Base-by-base conservation (phyloP, 2,329 filamentous ascomycete species). In the Coniochaeta ligniaria region DNA sequence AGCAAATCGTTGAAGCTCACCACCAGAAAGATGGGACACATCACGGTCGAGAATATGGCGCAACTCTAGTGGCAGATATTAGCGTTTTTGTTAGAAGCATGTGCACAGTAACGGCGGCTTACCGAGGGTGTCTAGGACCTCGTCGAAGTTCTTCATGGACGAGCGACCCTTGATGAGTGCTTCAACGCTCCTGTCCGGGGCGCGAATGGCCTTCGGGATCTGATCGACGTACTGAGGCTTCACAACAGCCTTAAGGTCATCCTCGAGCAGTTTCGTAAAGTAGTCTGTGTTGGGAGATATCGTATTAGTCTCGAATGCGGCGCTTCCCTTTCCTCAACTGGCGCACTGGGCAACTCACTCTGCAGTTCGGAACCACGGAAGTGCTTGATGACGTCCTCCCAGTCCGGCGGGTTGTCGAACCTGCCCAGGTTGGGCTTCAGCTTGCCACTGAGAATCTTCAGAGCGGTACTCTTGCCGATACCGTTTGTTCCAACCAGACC, bases 191-290 rank as follows among this genome's bases (percentile, higher is more conserved):
- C 92, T 92, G 68, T 93, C 83, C 50, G 90, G 79, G 22, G 89
- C 88, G 72, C 89, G 92, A 71, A 99, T 90, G 47, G 95, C 94
- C 75, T 89, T 92, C 63, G 95, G 95, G 66, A 99, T 94, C 79
- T 98, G 95, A 71, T 99, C 95, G 70, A 99, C 95, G 81, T 99
- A 97, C 80, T 99, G 96, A 61, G 95, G 95, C 84, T 99, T 99
- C 69, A 98, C 93, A 61, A 99, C 91, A 63, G 96, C 94, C 83
- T 97, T 97, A 67, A 99, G 83, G 71, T 99, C 87, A 74, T 99
- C 95, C 74, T 99, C 95, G 62, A 99, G 83, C 52, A 99, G 86
- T 79, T 98, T 99, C 67, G 95, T 98, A 75, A 99, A 98, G 80
- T 99, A 99, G 80, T 99, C 91, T 92, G 68, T 22, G 24, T 14